These are phyloP conservation scores for Dothistroma pini DNA, from an alignment of 2,329 filamentous ascomycete species.

Conservation along the genomic window DNA sequence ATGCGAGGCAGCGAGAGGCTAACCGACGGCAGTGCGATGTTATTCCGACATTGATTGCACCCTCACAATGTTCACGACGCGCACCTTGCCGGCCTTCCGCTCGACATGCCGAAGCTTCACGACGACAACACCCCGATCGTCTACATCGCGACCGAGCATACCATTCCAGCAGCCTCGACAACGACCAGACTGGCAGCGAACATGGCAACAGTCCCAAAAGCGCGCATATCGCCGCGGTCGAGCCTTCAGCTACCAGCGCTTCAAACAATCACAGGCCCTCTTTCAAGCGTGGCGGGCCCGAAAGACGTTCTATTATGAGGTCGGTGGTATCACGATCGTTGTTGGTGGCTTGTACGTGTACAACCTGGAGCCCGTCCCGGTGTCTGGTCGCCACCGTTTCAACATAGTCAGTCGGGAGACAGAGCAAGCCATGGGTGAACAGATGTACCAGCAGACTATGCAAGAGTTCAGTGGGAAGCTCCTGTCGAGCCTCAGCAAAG, in stretches of 20 bases:
- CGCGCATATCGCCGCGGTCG: constrained; percentile 23
- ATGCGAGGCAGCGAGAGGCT: too few relatives aligned
- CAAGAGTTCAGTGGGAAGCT: constrained; percentile 54
- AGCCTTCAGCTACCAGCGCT: constrained; percentile 34
- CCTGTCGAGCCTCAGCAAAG: constrained; percentile 57
- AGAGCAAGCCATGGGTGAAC: constrained; percentile 53
- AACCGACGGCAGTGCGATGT: too few relatives aligned
- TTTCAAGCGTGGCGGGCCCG: constrained; percentile 39
- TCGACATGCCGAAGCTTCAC: not conserved
- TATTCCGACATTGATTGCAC: not conserved
- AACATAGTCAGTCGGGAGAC: constrained; percentile 60
- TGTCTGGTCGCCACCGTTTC: constrained; percentile 69
- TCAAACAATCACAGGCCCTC: constrained; percentile 25
- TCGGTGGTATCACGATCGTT: constrained; percentile 39
- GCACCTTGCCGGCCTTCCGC: not conserved
- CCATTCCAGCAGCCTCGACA: not conserved
- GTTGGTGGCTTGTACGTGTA: constrained; percentile 59
- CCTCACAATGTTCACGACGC: not conserved
- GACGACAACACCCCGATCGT: not conserved
- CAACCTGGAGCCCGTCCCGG: constrained; percentile 68
- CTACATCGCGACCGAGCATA: not conserved
- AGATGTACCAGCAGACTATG: constrained; percentile 57
- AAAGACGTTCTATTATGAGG: constrained; percentile 48
- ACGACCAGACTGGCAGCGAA: constrained; percentile 7
- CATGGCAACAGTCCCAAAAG: constrained; percentile 17